Base-by-base conservation (phyloP, 2,329 filamentous ascomycete species). In the Fusarium tricinctum region DNA sequence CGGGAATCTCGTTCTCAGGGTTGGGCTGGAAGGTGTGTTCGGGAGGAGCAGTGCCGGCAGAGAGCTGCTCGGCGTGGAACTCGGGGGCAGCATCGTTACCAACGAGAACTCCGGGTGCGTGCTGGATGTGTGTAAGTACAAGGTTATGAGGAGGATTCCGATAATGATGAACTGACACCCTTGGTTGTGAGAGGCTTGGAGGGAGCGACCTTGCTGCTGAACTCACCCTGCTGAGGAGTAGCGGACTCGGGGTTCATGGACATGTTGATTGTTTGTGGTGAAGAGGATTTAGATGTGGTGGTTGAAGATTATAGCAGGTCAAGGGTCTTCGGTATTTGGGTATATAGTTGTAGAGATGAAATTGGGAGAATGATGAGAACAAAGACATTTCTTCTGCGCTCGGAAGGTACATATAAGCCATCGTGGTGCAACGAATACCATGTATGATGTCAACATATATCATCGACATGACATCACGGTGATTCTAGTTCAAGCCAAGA, bases 41-140 rank as follows among this genome's bases (percentile, higher is more conserved):
- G 15, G 62, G 62, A 4, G 91, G 91, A 0, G 91, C 91, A 5
- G 87, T 86, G 61, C 91, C 91, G 0, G 89, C 79, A 1, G 89
- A 84, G 35, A 88, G 79, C 2, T 83, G 84, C 76, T 93, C 69
- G 23, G 87, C 85, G 72, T 85, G 81, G 81, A 91, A 93, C 73
- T 91, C 90, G 20, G 88, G 88, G 14, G 78, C 74, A 23, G 80
- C 79, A 53, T 90, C 88, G 69, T 88, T 86, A 72, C 86, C 86
- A 58, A 88, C 84, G 63, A 87, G 84, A 70, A 84, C 81, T 52
- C 90, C 90, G 5, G 86, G 84, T 74, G 88, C 83, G 78, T 93
- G 90, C 89, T 92, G 69, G 8, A 23, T 9, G 33, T n/a, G 32
- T 52, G 39, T 66, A 32, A 72, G 58, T 73, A 52, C 32, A 20